phyloP scores from a whole-genome alignment of 108 stramenopile genomes.

The Licmophora abbreviata region DNA sequence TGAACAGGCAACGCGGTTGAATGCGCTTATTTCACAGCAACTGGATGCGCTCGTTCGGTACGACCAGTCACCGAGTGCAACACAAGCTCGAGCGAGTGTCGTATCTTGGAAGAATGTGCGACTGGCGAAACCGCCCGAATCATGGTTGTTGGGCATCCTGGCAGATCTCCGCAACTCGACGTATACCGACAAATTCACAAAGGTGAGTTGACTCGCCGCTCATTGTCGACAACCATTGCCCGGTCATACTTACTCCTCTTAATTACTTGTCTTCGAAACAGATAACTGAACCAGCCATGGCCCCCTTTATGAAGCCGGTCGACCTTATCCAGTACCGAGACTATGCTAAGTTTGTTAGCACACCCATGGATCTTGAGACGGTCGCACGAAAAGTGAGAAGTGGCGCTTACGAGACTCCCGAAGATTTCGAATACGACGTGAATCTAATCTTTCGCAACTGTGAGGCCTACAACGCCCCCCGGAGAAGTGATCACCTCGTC shows the following conservation, averaged over 20 bases:
- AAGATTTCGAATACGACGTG: constrained; percentile 84
- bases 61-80: constrained; percentile 40
- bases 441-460: constrained; percentile 71
- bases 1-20: constrained; percentile 59
- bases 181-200: constrained; percentile 72
- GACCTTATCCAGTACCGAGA: constrained; percentile 52
- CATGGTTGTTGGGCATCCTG: constrained; percentile 44
- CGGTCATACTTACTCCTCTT: background rate
- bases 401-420: constrained; percentile 33
- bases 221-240: background rate
- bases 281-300: constrained; percentile 62
- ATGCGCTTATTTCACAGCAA: constrained; percentile 38
- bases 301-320: constrained; percentile 71
- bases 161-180: constrained; percentile 43
- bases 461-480: constrained; percentile 59
- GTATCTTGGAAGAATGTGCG: constrained; percentile 13
- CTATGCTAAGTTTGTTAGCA: constrained; percentile 47
- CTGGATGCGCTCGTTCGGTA: constrained; percentile 42
- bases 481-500: constrained; percentile 56
- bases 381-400: constrained; percentile 62
- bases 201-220: constrained; percentile 14
- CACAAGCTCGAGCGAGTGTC: constrained; percentile 13
- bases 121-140: constrained; percentile 49
- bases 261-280: constrained; percentile 5
- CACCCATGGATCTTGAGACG: constrained; percentile 71